A percentile compares a stretch with the other conserved stretches of the same genome.
phyloP scores from a whole-genome alignment of 768 basidiomycete genomes.

The Lactifluus pinguis region DNA sequence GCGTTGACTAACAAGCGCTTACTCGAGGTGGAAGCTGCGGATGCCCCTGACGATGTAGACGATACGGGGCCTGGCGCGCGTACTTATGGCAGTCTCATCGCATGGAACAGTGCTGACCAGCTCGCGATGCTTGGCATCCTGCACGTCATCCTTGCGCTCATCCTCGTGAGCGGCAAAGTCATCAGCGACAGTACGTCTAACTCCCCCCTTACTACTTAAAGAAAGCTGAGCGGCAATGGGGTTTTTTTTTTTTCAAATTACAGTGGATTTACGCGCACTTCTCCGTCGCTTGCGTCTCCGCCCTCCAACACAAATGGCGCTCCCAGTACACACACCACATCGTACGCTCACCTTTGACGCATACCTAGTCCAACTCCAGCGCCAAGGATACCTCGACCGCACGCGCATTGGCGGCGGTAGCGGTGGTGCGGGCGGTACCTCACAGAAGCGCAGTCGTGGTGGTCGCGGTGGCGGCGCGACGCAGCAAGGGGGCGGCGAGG shows the following conservation, averaged over 20 bases:
- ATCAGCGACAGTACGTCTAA: conserved; percentile 60
- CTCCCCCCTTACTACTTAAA: no score
- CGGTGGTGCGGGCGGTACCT: conserved; percentile 27
- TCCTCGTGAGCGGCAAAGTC: conserved; percentile 71
- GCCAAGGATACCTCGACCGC: conserved; percentile 75
- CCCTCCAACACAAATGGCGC: conserved; percentile 38
- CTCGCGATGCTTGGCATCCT: conserved; percentile 64
- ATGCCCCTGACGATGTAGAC: conserved; percentile 43
- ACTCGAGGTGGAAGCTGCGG: conserved; percentile 38
- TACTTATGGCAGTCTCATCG: conserved; percentile 59
- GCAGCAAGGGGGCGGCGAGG: conserved; percentile 21
- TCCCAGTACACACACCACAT: conserved; percentile 42
- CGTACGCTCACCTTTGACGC: conserved; percentile 49
- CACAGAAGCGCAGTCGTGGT: conserved; percentile 42
- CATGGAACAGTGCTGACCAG: conserved; percentile 63
- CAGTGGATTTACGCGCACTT: conserved; percentile 65
- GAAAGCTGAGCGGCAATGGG: not conserved
- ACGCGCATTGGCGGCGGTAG: conserved; percentile 35
- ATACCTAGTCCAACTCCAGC: conserved; percentile 53
- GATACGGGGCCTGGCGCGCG: conserved; percentile 38
- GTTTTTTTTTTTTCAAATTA: not conserved
- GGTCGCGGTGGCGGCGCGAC: conserved; percentile 30
- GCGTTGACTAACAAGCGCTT: conserved; percentile 38
- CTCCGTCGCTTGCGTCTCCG: conserved; percentile 63
- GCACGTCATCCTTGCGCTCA: conserved; percentile 72